Evolutionary conservation across 805 yeast species (phyloP), one percentile per base, ranked within the genome.

Genomic region (Ogataea polymorpha): DNA sequence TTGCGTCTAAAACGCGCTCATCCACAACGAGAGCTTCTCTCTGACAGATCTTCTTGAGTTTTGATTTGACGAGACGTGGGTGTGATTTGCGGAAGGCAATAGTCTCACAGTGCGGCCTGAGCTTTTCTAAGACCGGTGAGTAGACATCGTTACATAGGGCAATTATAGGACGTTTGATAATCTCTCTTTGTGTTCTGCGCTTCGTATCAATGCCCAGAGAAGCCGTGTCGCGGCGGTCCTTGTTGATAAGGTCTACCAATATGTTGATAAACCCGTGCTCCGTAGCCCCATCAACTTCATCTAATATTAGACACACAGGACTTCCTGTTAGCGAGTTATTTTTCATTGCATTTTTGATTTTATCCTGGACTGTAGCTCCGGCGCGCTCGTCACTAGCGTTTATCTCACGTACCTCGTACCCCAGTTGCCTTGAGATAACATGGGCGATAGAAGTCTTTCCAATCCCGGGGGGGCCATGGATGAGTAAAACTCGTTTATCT

Each of bases 401-500:
- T 45, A 91, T 74, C 54, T 91, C 99, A 50, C 84, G 73, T 0
- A 85, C 75, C 33, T 80, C 78, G 58, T 85, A 91, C 0, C 95
- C 95, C 28, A 86, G 75, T 49, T 86, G 96, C 33, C 71, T 72
- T 3, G 96, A 93, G 26, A 89, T 73, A 1, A 88, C 77, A 55
- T 90, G 96, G 0, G 91, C 87, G 2, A 89, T 81, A 0, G 93
- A 77, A 0, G 98, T 90, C 58, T 91, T 91, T 8, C 99, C 99
- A 13, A 84, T 72, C 2, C 99, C 99, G 0, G 96, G 89, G 0
- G 96, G 93, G 0, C 99, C 99, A 58, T 83, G 88, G 9, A 93
- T 74, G 29, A 93, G 65, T 15, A 93, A 58, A 0, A 93, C 71
- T 48, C 78, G 82, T 38, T 73, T 72, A 12, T 61, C 65, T 0